Evolutionary conservation across 2,329 filamentous ascomycete genomes (phyloP).

Genomic region (Colletotrichum scovillei): DNA sequence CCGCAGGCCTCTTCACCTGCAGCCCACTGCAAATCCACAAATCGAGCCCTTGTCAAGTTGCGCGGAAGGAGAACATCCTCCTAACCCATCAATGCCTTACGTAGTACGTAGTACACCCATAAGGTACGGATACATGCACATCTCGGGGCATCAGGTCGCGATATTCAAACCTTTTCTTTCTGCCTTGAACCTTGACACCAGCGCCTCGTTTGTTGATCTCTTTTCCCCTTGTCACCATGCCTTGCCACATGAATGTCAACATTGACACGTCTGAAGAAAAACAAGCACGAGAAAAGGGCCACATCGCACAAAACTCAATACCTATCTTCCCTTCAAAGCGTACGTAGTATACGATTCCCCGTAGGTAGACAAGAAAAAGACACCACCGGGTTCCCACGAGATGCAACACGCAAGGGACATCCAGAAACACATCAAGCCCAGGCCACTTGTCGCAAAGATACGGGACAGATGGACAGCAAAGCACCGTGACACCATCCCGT

Average conservation of each 20-base stretch:
- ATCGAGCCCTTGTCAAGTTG: not conserved
- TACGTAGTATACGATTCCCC: no score
- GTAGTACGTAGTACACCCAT: not conserved
- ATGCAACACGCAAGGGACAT: not conserved
- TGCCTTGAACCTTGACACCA: not conserved
- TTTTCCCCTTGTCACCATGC: not conserved
- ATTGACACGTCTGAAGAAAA: not conserved
- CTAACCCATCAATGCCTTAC: slow-evolving; percentile 23
- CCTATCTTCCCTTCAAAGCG: no score
- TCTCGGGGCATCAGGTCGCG: not conserved
- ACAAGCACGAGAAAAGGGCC: not conserved
- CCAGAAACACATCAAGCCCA: not conserved
- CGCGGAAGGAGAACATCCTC: not conserved
- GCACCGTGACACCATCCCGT: not conserved
- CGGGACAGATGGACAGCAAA: not conserved
- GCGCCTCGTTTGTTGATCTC: not conserved
- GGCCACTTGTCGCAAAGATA: not conserved
- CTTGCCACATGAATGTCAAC: not conserved
- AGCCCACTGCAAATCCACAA: slow-evolving; percentile 19
- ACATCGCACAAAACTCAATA: not conserved
- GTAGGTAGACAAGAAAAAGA: not conserved
- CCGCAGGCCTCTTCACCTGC: not conserved
- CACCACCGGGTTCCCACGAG: not conserved
- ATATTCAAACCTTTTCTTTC: not conserved
- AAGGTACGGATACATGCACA: not conserved